Conservation (phyloP, 2,329 filamentous ascomycete species). For the Botryotinia narcissicola region DNA sequence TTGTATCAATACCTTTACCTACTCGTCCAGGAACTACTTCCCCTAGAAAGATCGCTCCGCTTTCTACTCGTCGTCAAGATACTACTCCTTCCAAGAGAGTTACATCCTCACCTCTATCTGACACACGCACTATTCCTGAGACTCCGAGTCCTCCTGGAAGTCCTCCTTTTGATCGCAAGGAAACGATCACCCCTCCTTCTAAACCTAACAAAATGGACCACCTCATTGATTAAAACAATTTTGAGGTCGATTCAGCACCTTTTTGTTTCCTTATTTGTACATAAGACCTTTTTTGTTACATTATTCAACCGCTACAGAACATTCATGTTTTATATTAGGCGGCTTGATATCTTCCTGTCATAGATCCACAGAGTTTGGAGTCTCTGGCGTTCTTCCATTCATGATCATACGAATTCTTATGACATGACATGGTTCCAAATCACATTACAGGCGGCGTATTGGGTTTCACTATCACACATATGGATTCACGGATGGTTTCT, state of each 20-base stretch:
- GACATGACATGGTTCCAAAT: conserved; percentile 12
- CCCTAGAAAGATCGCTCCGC: conserved; percentile 2
- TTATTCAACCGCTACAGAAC: not conserved
- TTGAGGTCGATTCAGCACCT: not conserved
- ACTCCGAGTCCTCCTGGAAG: conserved; percentile 1
- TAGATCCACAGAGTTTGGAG: not conserved
- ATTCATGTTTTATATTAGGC: not conserved
- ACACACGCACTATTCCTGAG: not conserved
- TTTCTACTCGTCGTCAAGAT: not conserved
- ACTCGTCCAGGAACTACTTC: conserved; percentile 12
- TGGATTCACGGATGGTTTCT: not conserved
- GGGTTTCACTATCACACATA: conserved; percentile 2
- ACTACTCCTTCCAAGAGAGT: not conserved
- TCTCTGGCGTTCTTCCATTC: conserved; percentile 18
- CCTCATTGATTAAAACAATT: not conserved
- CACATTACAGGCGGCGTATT: conserved; percentile 14
- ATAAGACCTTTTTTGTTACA: conserved; percentile 9
- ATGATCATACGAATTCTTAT: conserved; percentile 10
- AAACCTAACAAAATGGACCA: not conserved
- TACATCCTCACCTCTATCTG: conserved; percentile 5
- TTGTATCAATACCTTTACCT: conserved; percentile 12
- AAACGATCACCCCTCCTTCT: conserved; percentile 6
- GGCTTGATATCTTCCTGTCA: not conserved
- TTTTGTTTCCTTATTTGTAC: conserved; percentile 6
- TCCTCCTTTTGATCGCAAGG: conserved; percentile 1